Percentiles rank a stretch among this genome's conserved stretches.
These are phyloP conservation scores for Jackrogersella minutella DNA, from an alignment of 495 filamentous ascomycete genomes.

Conservation along the genomic window DNA sequence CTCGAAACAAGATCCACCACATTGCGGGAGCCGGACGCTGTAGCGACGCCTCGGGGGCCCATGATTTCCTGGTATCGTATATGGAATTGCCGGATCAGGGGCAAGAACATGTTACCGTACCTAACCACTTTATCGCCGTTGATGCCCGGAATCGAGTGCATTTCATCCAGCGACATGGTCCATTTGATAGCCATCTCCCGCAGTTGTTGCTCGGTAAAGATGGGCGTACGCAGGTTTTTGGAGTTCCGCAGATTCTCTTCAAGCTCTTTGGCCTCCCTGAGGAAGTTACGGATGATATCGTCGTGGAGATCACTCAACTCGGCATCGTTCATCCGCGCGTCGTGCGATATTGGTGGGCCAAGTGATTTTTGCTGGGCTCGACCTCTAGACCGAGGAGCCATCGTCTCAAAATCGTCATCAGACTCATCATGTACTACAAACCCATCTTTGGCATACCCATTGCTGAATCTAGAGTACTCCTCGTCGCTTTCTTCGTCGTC, in stretches of 20 bases:
- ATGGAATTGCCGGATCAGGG: conserved; percentile 65
- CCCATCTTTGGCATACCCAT: conserved; percentile 59
- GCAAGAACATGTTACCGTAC: conserved; percentile 74
- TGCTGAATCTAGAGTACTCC: conserved; percentile 47
- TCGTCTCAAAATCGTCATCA: conserved; percentile 68
- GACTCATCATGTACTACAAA: conserved; percentile 62
- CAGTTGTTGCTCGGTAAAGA: conserved; percentile 79
- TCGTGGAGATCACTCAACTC: conserved; percentile 59
- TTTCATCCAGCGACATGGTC: conserved; percentile 63
- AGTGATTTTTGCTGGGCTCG: conserved; percentile 45
- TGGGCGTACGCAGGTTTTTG: conserved; percentile 67
- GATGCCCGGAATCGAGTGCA: conserved; percentile 74
- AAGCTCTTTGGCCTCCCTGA: conserved; percentile 72
- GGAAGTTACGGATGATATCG: conserved; percentile 67
- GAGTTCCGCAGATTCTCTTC: conserved; percentile 72
- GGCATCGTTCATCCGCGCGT: conserved; percentile 68
- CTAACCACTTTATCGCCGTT: conserved; percentile 71
- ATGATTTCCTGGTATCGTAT: conserved; percentile 68
- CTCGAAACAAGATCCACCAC: conserved; percentile 73
- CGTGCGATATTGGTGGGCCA: conserved; percentile 76
- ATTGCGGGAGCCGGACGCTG: conserved; percentile 50
- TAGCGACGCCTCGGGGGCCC: conserved; percentile 21
- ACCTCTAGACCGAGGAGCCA: conserved; percentile 51
- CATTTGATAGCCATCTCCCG: conserved; percentile 86
- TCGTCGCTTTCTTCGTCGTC: conserved; percentile 48